These are phyloP conservation scores for Torrubiella hemipterigena DNA, from an alignment of 2,329 filamentous ascomycete species.

Conservation along the genomic window DNA sequence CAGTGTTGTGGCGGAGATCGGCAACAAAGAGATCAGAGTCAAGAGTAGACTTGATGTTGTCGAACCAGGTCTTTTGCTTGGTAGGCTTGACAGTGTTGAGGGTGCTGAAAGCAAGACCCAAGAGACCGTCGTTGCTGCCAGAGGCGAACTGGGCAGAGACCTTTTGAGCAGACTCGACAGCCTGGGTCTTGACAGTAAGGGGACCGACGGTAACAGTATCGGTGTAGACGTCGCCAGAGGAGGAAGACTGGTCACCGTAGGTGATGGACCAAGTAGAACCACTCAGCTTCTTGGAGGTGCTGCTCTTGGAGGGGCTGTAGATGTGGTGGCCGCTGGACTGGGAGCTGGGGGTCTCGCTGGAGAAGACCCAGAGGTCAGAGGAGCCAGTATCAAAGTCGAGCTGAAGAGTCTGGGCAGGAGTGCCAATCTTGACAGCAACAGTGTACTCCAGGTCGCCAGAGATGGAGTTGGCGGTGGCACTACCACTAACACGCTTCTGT, in stretches of 20 bases:
- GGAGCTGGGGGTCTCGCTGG: conserved; percentile 23
- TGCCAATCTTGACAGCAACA: conserved; percentile 27
- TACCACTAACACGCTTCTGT: conserved; percentile 17
- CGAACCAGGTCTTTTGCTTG: conserved; percentile 30
- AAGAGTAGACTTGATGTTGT: conserved; percentile 15
- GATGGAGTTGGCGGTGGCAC: conserved; percentile 14
- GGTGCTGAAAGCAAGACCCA: conserved; percentile 29
- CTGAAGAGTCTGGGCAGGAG: conserved; percentile 27
- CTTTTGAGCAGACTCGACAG: conserved; percentile 27
- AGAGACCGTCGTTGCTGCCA: conserved; percentile 25
- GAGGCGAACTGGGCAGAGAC: conserved; percentile 27
- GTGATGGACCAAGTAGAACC: conserved; percentile 27
- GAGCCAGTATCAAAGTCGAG: conserved; percentile 35
- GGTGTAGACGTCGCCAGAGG: conserved; percentile 29
- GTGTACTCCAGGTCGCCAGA: conserved; percentile 23
- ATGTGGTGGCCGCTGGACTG: conserved; percentile 24
- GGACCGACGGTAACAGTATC: conserved; percentile 30
- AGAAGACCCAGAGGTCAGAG: conserved; percentile 36
- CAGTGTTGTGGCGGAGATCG: conserved; percentile 31
- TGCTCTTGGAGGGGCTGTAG: conserved; percentile 27
- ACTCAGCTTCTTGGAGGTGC: conserved; percentile 21
- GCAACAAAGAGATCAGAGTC: conserved; percentile 5
- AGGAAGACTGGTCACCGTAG: conserved; percentile 32
- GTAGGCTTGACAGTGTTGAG: conserved; percentile 29
- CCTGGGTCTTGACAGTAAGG: conserved; percentile 25